A percentile compares a stretch with the other conserved stretches of the same genome.
These are phyloP conservation scores for Hypsizygus marmoreus DNA, from an alignment of 768 basidiomycete species.

Conservation along the genomic window DNA sequence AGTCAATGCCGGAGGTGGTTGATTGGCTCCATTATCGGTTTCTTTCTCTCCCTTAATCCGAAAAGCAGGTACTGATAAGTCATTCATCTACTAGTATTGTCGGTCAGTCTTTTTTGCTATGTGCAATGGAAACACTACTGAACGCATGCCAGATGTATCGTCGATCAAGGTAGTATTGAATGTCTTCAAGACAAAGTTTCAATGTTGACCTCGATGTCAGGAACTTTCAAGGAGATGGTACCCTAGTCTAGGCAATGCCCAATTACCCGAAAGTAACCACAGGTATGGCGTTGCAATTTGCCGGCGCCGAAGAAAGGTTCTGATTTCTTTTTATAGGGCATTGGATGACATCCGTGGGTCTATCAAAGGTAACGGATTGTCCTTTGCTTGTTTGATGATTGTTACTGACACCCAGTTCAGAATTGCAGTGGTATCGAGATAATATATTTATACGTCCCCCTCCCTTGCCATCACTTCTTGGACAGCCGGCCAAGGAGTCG, in stretches of 20 bases:
- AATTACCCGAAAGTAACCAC: conserved; percentile 46
- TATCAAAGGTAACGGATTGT: conserved; percentile 56
- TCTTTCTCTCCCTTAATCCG: conserved; percentile 3
- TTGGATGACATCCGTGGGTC: conserved; percentile 80
- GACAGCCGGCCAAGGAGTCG: too few relatives aligned
- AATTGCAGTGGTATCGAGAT: conserved; percentile 77
- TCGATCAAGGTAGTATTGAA: conserved; percentile 61
- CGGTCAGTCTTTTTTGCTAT: conserved; percentile 52
- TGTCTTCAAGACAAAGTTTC: neutral
- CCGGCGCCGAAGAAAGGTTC: neutral
- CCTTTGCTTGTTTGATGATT: neutral
- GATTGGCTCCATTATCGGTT: conserved; percentile 85
- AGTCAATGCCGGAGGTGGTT: conserved; percentile 79
- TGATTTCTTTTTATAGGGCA: conserved; percentile 49
- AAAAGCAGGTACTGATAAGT: conserved; percentile 2
- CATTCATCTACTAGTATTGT: conserved; percentile 51
- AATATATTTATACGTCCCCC: conserved; percentile 62
- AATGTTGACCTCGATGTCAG: conserved; percentile 35
- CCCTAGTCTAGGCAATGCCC: conserved; percentile 37
- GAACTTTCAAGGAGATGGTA: conserved; percentile 80
- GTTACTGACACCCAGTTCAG: conserved; percentile 34
- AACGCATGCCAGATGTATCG: conserved; percentile 65
- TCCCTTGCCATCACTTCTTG: neutral
- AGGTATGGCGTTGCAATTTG: conserved; percentile 43
- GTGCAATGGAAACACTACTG: too few relatives aligned